Base-by-base conservation (phyloP, 345 rosid species). In the Eucalyptus marginata region DNA sequence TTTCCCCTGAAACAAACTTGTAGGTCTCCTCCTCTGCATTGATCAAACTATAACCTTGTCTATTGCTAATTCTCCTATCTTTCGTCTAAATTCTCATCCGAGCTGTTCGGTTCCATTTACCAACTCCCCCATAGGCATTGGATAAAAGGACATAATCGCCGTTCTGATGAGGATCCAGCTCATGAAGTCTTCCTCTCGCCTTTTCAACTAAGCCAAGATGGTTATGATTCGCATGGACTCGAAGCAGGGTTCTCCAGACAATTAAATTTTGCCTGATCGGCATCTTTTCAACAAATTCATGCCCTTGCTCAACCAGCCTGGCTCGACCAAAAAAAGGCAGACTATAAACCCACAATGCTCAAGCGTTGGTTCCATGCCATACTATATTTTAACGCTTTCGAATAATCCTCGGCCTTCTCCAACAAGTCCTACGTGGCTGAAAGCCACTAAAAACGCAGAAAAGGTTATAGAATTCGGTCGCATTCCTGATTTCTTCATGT, bases 331-430 rank as follows among this genome's bases (percentile, higher is more conserved):
- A 18, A 94, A 89, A 50, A 46, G 93, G 90, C 93, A 93, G 88
- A 94, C 94, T 92, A 94, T 91, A 68, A 94, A 93, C 36, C 95
- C 96, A 64, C 90, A 93, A 86, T 94, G 94, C 87, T 93, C 94
- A 7, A 93, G 64, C 31, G 66, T 90, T 18, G 93, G 93, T 86
- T 93, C 93, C 89, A 91, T 83, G 15, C 88, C 87, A 66, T 90
- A 89, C 17, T 91, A 93, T 54, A 58, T 87, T 89, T 88, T 89
- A 44, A 94, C 93, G 91, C 94, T 91, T 56, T 91, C 43, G 49
- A 94, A 95, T 81, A 93, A 46, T 64, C 18, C 66, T 93, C 92
- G 80, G 7, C 95, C 95, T 3, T 94, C 92, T 2, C 89, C 93
- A 11, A 93, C 90, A 9, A 94, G 94, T 84, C 95, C 95, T 25